Conservation (phyloP, 805 yeast species). For the Cyberlindnera xylosilytica region DNA sequence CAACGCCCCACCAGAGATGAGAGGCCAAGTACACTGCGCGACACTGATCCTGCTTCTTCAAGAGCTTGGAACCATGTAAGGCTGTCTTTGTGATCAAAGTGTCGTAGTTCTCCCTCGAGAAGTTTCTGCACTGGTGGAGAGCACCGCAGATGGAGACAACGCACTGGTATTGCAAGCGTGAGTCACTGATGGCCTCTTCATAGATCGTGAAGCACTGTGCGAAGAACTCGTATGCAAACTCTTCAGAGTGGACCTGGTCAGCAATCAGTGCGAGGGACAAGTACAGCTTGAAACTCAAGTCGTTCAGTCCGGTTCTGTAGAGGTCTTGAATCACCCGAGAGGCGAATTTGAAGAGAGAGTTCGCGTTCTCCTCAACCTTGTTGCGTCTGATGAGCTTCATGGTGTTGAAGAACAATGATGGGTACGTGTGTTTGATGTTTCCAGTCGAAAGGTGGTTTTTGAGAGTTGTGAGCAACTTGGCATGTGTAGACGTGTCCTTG, state of each 20-base stretch:
- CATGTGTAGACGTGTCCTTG: conserved; percentile 42
- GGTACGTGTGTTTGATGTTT: conserved; percentile 67
- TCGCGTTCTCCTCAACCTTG: conserved; percentile 24
- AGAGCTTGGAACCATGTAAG: conserved; percentile 79
- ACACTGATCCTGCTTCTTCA: conserved; percentile 93
- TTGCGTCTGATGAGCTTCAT: conserved; percentile 55
- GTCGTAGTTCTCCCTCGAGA: conserved; percentile 69
- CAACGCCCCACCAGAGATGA: conserved; percentile 93
- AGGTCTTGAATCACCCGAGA: conserved; percentile 70
- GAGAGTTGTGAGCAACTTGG: conserved; percentile 43
- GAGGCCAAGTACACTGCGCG: conserved; percentile 84
- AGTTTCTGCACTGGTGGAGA: conserved; percentile 48
- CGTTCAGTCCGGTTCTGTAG: conserved; percentile 38
- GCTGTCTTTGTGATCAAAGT: conserved; percentile 81
- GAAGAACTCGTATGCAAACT: conserved; percentile 81
- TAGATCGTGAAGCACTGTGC: conserved; percentile 84
- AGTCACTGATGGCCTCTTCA: conserved; percentile 60
- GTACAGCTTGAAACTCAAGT: conserved; percentile 41
- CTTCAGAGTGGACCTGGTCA: conserved; percentile 69
- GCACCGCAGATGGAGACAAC: conserved; percentile 47
- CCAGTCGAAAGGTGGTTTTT: conserved; percentile 51
- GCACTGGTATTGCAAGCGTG: conserved; percentile 52
- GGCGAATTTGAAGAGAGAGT: conserved; percentile 62
- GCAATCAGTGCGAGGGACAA: conserved; percentile 71
- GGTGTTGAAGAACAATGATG: conserved; percentile 64